Conservation (phyloP, 352 stramenopile species). For the Globisporangium paddicum region DNA sequence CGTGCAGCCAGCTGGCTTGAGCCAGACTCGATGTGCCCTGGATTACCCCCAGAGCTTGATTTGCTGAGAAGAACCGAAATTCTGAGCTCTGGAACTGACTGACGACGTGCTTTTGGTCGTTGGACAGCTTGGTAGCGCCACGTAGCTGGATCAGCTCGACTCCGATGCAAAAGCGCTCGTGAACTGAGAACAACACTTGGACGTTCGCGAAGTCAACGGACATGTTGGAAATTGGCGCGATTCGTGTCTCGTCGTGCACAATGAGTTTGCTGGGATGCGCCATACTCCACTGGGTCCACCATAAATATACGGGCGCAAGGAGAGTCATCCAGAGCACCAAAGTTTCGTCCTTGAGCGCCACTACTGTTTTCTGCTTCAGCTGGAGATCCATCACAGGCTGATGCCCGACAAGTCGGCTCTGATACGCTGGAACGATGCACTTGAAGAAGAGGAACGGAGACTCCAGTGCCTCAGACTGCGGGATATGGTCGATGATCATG, state of each 20-base stretch:
- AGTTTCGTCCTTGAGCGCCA: conserved; percentile 72
- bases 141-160: conserved; percentile 29
- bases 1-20: conserved; percentile 23
- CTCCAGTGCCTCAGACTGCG: conserved; percentile 7
- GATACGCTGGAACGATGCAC: conserved; percentile 70
- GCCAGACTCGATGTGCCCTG: conserved; percentile 23
- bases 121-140: conserved; percentile 22
- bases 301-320: conserved; percentile 72
- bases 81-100: conserved; percentile 26
- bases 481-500: conserved; percentile 31
- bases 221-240: conserved; percentile 67
- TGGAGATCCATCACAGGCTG: conserved; percentile 51
- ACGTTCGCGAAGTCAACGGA: conserved; percentile 40
- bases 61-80: conserved; percentile 35
- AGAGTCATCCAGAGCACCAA: conserved; percentile 76
- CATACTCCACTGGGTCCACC: conserved; percentile 81
- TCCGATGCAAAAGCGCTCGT: conserved; percentile 60
- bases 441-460: conserved; percentile 44
- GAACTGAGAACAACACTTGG: conserved; percentile 48
- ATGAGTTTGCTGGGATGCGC: conserved; percentile 60
- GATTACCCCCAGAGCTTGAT: conserved; percentile 21
- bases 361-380: conserved; percentile 40
- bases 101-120: conserved; percentile 26
- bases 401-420: conserved; percentile 74
- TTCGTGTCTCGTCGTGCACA: conserved; percentile 35